A percentile compares a stretch with the other conserved stretches of the same genome.
phyloP scores from a whole-genome alignment of 768 basidiomycete genomes.

The Tylopilus sp. region DNA sequence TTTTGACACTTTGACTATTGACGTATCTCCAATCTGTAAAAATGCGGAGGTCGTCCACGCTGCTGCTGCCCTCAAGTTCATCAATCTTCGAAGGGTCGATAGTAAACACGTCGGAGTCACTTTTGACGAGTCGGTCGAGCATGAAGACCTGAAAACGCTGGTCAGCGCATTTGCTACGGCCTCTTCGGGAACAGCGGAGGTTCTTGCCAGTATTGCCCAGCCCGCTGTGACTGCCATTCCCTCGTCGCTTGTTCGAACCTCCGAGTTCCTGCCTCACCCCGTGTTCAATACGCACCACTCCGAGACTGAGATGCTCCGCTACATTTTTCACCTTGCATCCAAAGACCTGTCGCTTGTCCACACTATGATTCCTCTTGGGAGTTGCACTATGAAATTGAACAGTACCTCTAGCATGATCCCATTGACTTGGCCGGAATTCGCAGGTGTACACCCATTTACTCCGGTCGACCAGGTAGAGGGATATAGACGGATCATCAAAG shows the following conservation, averaged over 20 bases:
- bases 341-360: conserved; percentile 96
- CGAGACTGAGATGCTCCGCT: conserved; percentile 98
- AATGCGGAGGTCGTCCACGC: conserved; percentile 65
- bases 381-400: conserved; percentile 98
- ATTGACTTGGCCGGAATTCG: conserved; percentile 91
- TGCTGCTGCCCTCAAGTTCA: conserved; percentile 55
- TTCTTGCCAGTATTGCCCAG: conserved; percentile 46
- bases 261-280: conserved; percentile 75
- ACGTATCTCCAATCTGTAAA: conserved; percentile 58
- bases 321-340: conserved; percentile 88
- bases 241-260: conserved; percentile 52
- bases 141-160: conserved; percentile 69
- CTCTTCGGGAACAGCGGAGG: conserved; percentile 45
- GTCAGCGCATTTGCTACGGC: conserved; percentile 79
- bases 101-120: conserved; percentile 78
- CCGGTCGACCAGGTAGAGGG: conserved; percentile 88
- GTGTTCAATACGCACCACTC: conserved; percentile 98
- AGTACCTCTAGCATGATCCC: conserved; percentile 98
- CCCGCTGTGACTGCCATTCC: conserved; percentile 47
- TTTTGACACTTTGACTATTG: conserved; percentile 89
- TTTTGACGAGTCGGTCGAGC: conserved; percentile 85
- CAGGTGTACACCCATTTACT: conserved; percentile 87
- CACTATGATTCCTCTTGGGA: conserved; percentile 93
- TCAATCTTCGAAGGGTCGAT: conserved; percentile 84
- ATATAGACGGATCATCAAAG: conserved; percentile 79